A percentile compares a stretch with the other conserved stretches of the same genome.
These are phyloP conservation scores for Cytospora mali DNA, from an alignment of 2,329 filamentous ascomycete species.

Conservation along the genomic window DNA sequence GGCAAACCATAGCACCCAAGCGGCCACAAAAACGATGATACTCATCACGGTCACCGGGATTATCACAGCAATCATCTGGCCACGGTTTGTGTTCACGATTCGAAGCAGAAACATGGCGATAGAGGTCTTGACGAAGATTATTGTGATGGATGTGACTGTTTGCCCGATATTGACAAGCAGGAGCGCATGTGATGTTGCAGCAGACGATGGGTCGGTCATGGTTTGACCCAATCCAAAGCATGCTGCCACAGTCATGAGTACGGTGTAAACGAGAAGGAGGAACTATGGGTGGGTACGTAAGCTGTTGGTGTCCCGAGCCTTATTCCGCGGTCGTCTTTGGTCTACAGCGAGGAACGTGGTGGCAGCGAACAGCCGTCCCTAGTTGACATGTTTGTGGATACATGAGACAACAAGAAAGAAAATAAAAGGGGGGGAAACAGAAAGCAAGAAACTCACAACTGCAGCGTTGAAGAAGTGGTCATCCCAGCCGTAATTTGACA, in stretches of 20 bases:
- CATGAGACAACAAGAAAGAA: no score
- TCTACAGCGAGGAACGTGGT: not conserved
- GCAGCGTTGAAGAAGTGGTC: constrained; percentile 24
- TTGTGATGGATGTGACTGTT: constrained; percentile 2
- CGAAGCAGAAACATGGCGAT: constrained; percentile 24
- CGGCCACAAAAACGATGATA: not conserved
- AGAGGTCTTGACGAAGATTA: constrained; percentile 20
- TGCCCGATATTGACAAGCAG: constrained; percentile 17
- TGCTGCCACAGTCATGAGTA: constrained; percentile 17
- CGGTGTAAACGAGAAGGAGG: constrained; percentile 12
- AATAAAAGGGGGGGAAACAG: no score
- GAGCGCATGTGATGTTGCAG: not conserved
- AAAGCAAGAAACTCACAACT: constrained; percentile 8
- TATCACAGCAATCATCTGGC: constrained; percentile 1
- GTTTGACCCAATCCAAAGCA: constrained; percentile 10
- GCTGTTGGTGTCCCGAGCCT: not conserved
- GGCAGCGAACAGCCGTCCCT: not conserved
- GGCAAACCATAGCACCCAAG: constrained; percentile 21
- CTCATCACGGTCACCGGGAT: constrained; percentile 17
- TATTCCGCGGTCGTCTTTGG: no score
- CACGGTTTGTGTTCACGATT: constrained; percentile 6
- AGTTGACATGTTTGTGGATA: no score
- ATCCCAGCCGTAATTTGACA: constrained; percentile 24
- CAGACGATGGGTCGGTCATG: not conserved
- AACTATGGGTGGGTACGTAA: not conserved